These are phyloP conservation scores for Seminavis robusta DNA, from an alignment of 108 stramenopile genomes.

Conservation along the genomic window DNA sequence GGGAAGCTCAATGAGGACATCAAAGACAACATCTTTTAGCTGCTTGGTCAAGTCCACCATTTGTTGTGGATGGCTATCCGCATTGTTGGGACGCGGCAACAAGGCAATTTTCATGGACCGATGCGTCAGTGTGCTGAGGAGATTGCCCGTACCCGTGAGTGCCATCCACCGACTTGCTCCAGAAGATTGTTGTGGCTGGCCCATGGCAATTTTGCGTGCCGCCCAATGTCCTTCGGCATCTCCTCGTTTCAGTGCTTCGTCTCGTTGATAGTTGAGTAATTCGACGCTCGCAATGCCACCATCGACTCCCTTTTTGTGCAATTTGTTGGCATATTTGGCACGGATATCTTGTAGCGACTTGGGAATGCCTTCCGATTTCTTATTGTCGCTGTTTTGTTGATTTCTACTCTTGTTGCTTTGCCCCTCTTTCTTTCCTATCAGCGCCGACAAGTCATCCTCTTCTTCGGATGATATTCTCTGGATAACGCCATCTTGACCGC, in stretches of 20 bases:
- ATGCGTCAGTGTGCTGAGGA: constrained; percentile 56
- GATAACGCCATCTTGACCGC: constrained; percentile 12
- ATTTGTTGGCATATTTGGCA: constrained; percentile 72
- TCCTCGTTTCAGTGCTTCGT: constrained; percentile 35
- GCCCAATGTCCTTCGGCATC: constrained; percentile 77
- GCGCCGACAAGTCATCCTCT: constrained; percentile 37
- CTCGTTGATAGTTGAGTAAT: constrained; percentile 60
- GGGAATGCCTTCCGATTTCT: constrained; percentile 2
- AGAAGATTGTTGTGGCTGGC: constrained; percentile 1
- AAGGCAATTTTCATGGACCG: constrained; percentile 74
- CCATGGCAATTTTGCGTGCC: constrained; percentile 54
- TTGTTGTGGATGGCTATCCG: constrained; percentile 19
- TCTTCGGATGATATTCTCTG: constrained; percentile 1
- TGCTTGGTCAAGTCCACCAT: constrained; percentile 61
- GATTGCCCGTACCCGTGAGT: constrained; percentile 57
- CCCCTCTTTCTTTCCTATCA: constrained; percentile 8
- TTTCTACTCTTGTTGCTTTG: neutral
- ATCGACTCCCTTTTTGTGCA: constrained; percentile 46
- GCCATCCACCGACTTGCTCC: constrained; percentile 66
- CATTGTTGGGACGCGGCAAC: constrained; percentile 49
- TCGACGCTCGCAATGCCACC: constrained; percentile 64
- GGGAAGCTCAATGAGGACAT: constrained; percentile 12
- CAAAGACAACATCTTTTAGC: constrained; percentile 49
- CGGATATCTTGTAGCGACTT: constrained; percentile 48
- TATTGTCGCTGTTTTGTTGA: neutral